Evolutionary conservation across 495 filamentous ascomycete genomes (phyloP).

Genomic region (Aspergillus bertholletiae): DNA sequence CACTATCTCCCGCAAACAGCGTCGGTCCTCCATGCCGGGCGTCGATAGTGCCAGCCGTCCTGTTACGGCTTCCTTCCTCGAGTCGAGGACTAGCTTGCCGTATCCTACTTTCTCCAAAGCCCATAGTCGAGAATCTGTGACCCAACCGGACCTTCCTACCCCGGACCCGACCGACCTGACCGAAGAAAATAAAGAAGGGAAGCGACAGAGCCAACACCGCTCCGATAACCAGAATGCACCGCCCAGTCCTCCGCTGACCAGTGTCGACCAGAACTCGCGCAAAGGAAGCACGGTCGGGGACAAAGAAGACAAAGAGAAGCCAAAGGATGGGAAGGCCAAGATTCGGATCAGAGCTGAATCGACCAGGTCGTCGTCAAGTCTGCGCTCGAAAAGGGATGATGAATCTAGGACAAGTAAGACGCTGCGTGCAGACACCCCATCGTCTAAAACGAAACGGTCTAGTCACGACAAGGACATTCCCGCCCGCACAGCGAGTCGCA

Average conservation of each 20-base stretch:
- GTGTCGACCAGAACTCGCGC: slow-evolving; percentile 46
- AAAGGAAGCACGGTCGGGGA: slow-evolving; percentile 39
- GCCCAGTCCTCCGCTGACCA: slow-evolving; percentile 63
- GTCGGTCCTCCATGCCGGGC: slow-evolving; percentile 50
- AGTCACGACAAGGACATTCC: slow-evolving; percentile 30
- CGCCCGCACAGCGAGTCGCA: slow-evolving; percentile 31
- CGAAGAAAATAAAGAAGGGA: slow-evolving; percentile 38
- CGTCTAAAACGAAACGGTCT: slow-evolving; percentile 33
- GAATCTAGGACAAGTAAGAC: slow-evolving; percentile 37
- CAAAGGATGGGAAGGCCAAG: slow-evolving; percentile 32
- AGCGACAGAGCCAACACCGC: slow-evolving; percentile 22
- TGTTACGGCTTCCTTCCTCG: slow-evolving; percentile 43
- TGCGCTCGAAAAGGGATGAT: slow-evolving; percentile 38
- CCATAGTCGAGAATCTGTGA: slow-evolving; percentile 80
- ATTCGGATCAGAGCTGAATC: slow-evolving; percentile 41
- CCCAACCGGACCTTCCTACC: slow-evolving; percentile 65
- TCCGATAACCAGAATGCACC: slow-evolving; percentile 42
- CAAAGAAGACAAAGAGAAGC: slow-evolving; percentile 42
- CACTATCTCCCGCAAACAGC: slow-evolving; percentile 28
- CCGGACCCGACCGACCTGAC: slow-evolving; percentile 78
- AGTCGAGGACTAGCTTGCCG: slow-evolving; percentile 60
- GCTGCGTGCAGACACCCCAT: slow-evolving; percentile 33
- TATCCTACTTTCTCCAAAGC: slow-evolving; percentile 88
- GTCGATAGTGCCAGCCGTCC: slow-evolving; percentile 37
- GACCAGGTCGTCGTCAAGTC: slow-evolving; percentile 40